Conservation (phyloP, 176 grass and related monocot genomes). For the Leersia perrieri region DNA sequence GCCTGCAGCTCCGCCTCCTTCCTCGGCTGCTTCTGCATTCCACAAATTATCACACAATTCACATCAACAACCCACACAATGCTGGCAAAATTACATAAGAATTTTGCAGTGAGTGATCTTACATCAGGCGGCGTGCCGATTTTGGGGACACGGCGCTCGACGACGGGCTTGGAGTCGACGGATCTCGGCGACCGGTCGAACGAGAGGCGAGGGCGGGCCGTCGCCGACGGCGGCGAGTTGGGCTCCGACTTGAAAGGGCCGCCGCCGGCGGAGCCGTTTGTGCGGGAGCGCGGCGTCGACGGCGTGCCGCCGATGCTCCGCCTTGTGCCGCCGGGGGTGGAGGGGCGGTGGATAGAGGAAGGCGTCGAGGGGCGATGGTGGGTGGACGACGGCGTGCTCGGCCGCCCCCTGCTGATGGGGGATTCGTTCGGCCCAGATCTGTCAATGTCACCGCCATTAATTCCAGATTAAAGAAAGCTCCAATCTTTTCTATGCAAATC, state of each 20-base stretch:
- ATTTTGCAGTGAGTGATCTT: background rate
- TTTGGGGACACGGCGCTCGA: constrained; percentile 76
- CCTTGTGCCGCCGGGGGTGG: constrained; percentile 42
- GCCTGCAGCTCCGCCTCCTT: constrained; percentile 61
- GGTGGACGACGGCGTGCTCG: constrained; percentile 60
- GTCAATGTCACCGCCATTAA: constrained; percentile 24
- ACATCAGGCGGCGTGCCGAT: constrained; percentile 76
- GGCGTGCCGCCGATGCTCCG: constrained; percentile 39
- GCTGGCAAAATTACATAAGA: background rate
- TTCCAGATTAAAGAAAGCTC: background rate
- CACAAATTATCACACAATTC: background rate
- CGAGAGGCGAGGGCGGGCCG: constrained; percentile 64
- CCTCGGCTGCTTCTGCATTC: constrained; percentile 60
- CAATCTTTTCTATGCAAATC: background rate
- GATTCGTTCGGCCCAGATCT: constrained; percentile 95
- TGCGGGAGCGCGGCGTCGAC: constrained; percentile 63
- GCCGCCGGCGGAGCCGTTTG: constrained; percentile 11
- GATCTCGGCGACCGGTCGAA: constrained; percentile 87
- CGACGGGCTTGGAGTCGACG: constrained; percentile 59
- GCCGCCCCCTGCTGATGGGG: constrained; percentile 57
- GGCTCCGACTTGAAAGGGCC: constrained; percentile 60
- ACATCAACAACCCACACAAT: background rate
- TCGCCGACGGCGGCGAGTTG: constrained; percentile 58
- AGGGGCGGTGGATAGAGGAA: constrained; percentile 38
- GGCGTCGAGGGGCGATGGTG: constrained; percentile 52